Evolutionary conservation across 2,329 filamentous ascomycete genomes (phyloP), one percentile per base, ranked within the genome.

Genomic region (Exophiala oligosperma): DNA sequence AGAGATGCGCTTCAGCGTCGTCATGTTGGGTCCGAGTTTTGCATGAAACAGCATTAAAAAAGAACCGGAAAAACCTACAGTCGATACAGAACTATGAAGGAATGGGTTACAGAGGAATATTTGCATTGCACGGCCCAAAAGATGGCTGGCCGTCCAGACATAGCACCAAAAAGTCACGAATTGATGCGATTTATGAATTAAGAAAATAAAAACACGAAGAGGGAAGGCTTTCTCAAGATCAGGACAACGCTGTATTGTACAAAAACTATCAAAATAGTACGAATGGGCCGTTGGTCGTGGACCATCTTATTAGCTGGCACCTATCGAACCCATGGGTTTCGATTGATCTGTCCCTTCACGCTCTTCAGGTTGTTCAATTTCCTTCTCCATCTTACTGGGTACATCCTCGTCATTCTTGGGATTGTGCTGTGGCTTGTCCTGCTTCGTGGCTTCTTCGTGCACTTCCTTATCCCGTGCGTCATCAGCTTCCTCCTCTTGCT

Each of bases 1-100:
- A 6, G 77, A 79, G 71, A 68, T 86, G 72, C 77, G 85, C 62
- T 88, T 88, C 71, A 87, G 84, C 72, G 69, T 87, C 55, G 81
- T 87, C 54, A 83, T 81, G 57, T 69, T 88, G 64, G 83, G 82
- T 41, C 79, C 83, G 63, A 75, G 75, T 52, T 75, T 86, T 71
- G 78, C 83, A 71, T 81, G 73, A 82, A 54, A 11, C 32, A 21
- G 32, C 7, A 17, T 17, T 17, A 17, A 17, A 17, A 17, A 17
- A 17, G 17, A 17, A 17, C 17, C 17, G 17, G 17, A 17, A 17
- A 17, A 17, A 17, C 17, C 17, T 17, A 17, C 17, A 17, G 17
- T 17, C 17, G 17, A 17, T 17, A 17, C 17, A 17, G 17, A 17
- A 17, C 17, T 17, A 17, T 17, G 17, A 17, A 17, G 17, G 17